Evolutionary conservation across 192 early-diverging fungal genomes (phyloP).

Genomic region (Umbelopsis sp.): DNA sequence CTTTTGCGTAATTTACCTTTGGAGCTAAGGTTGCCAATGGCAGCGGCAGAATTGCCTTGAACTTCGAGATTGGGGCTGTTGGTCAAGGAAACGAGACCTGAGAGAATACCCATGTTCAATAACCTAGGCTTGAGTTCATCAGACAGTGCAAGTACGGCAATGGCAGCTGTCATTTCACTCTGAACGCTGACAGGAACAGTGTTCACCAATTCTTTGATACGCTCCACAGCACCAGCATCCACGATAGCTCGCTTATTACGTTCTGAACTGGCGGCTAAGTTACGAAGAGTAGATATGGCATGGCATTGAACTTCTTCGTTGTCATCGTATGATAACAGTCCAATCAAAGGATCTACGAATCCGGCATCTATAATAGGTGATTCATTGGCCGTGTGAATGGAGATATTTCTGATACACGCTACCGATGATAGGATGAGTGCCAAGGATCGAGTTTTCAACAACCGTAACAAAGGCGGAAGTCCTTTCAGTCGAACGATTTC

Average conservation of each 20-base stretch:
- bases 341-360: slow-evolving; percentile 69
- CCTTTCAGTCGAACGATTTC: slow-evolving; percentile 80
- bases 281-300: slow-evolving; percentile 82
- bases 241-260: slow-evolving; percentile 76
- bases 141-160: slow-evolving; percentile 80
- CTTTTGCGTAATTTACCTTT: slow-evolving; percentile 35
- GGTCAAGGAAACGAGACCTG: slow-evolving; percentile 71
- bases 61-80: slow-evolving; percentile 62
- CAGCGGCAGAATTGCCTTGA: slow-evolving; percentile 77
- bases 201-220: slow-evolving; percentile 60
- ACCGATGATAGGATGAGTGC: slow-evolving; percentile 81
- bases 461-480: slow-evolving; percentile 69
- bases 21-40: slow-evolving; percentile 71
- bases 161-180: slow-evolving; percentile 82
- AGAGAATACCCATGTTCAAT: slow-evolving; percentile 59
- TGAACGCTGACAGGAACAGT: slow-evolving; percentile 62
- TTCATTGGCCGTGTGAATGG: slow-evolving; percentile 86
- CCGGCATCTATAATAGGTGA: slow-evolving; percentile 80
- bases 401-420: slow-evolving; percentile 88
- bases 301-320: slow-evolving; percentile 88
- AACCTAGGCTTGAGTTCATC: slow-evolving; percentile 73
- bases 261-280: slow-evolving; percentile 78
- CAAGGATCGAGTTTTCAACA: slow-evolving; percentile 73
- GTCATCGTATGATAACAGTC: slow-evolving; percentile 63
- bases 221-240: slow-evolving; percentile 75